Percentiles rank a stretch among this genome's conserved stretches.
Conservation (phyloP, 768 basidiomycete species). For the Amyloporia xantha region DNA sequence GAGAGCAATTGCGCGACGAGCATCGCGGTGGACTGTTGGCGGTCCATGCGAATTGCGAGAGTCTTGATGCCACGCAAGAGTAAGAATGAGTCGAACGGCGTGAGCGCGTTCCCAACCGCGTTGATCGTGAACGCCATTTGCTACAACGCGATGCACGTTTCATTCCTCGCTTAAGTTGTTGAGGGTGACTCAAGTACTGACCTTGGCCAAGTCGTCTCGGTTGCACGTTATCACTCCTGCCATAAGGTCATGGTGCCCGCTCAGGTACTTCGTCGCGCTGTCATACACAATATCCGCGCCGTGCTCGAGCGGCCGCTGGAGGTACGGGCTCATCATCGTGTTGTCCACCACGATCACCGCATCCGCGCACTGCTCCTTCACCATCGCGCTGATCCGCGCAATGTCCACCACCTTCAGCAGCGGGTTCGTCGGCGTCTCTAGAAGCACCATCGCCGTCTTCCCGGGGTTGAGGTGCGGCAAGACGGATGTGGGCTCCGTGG, state of each 20-base stretch:
- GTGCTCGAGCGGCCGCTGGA: constrained; percentile 91
- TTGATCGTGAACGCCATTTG: constrained; percentile 90
- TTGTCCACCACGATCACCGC: constrained; percentile 91
- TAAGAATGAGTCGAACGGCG: constrained; percentile 95
- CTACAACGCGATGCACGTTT: constrained; percentile 31
- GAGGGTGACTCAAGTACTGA: no score
- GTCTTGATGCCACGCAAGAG: constrained; percentile 95
- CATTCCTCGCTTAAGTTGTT: not conserved
- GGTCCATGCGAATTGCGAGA: constrained; percentile 91
- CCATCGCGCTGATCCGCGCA: constrained; percentile 71
- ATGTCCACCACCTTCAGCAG: constrained; percentile 93
- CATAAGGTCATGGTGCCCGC: constrained; percentile 99
- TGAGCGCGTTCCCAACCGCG: constrained; percentile 86
- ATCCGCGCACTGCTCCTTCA: constrained; percentile 75
- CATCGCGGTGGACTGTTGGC: constrained; percentile 79
- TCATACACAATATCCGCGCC: constrained; percentile 98
- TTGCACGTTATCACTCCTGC: constrained; percentile 93
- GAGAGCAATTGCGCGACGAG: constrained; percentile 83
- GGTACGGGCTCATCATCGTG: constrained; percentile 99
- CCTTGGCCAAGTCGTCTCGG: constrained; percentile 85
- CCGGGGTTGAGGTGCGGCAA: constrained; percentile 57
- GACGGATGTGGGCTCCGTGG: constrained; percentile 65
- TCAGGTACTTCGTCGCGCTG: constrained; percentile 95
- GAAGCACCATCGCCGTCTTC: constrained; percentile 89
- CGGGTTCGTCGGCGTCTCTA: constrained; percentile 97